Evolutionary conservation across 192 early-diverging fungal species (phyloP).

Genomic region (Geranomyces michiganensis): DNA sequence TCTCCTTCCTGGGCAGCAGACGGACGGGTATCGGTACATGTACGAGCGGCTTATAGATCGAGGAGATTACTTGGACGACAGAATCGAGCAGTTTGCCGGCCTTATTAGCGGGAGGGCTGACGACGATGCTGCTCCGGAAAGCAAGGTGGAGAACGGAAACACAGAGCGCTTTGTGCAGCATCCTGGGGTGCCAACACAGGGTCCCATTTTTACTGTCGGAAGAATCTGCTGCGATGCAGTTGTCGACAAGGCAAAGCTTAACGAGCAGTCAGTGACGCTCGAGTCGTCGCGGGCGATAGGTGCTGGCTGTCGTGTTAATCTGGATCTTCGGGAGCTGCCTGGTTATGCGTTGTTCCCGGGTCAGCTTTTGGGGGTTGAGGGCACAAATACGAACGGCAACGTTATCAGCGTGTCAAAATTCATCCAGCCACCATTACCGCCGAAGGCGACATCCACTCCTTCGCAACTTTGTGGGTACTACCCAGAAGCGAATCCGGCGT

Average conservation of each 20-base stretch:
- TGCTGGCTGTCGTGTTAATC: conserved; percentile 65
- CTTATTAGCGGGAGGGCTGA: conserved; percentile 13
- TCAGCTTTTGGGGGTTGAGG: conserved; percentile 78
- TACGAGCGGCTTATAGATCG: conserved; percentile 72
- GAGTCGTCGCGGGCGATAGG: conserved; percentile 82
- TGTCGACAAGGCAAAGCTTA: conserved; percentile 60
- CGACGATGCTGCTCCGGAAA: conserved; percentile 38
- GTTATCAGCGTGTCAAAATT: conserved; percentile 38
- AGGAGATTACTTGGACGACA: conserved; percentile 56
- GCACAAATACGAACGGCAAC: conserved; percentile 52
- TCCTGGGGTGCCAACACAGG: conserved; percentile 46
- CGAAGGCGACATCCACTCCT: conserved; percentile 51
- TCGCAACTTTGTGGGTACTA: conserved; percentile 51
- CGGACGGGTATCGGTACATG: conserved; percentile 76
- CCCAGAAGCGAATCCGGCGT: conserved; percentile 32
- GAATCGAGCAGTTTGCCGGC: conserved; percentile 61
- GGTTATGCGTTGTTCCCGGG: conserved; percentile 86
- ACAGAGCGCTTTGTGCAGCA: conserved; percentile 17
- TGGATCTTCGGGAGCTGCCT: conserved; percentile 54
- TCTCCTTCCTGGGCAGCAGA: conserved; percentile 47
- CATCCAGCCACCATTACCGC: conserved; percentile 48
- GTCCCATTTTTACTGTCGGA: conserved; percentile 70
- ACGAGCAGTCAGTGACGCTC: conserved; percentile 72
- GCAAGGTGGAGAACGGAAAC: conserved; percentile 16
- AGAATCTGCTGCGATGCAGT: conserved; percentile 74